Conservation (phyloP, 768 basidiomycete genomes). For the Pisolithus marmoratus region DNA sequence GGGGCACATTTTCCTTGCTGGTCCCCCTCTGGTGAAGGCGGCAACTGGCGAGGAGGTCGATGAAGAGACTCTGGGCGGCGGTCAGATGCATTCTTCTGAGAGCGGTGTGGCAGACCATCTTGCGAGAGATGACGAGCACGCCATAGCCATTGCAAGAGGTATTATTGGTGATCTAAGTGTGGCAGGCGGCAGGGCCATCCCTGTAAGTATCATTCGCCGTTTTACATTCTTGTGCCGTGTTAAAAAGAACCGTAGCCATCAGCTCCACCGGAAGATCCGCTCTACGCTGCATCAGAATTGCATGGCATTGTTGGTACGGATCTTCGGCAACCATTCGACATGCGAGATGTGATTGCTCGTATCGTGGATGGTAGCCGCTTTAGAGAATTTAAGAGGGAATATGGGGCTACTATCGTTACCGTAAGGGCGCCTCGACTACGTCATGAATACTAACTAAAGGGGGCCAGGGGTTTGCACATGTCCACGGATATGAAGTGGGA, state of each 20-base stretch:
- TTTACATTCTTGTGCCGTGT: background rate
- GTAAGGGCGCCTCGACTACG: conserved; percentile 35
- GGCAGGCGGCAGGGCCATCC: conserved; percentile 44
- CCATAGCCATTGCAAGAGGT: conserved; percentile 70
- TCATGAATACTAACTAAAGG: conserved; percentile 3
- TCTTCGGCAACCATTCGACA: conserved; percentile 82
- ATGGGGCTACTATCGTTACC: conserved; percentile 85
- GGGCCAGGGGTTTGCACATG: conserved; percentile 73
- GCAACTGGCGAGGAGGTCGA: conserved; percentile 92
- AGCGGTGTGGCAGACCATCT: conserved; percentile 90
- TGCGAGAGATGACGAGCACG: conserved; percentile 81
- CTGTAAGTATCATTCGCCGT: conserved; percentile 36
- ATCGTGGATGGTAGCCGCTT: conserved; percentile 89
- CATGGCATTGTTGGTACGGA: conserved; percentile 93
- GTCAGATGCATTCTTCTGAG: conserved; percentile 86
- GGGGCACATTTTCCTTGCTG: conserved; percentile 90
- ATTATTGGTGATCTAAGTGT: conserved; percentile 74
- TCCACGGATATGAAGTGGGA: conserved; percentile 87
- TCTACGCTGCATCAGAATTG: conserved; percentile 76
- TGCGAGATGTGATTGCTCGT: conserved; percentile 90
- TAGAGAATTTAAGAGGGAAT: conserved; percentile 95
- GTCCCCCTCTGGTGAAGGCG: conserved; percentile 91
- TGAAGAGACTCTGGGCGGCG: conserved; percentile 88
- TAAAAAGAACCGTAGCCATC: conserved; percentile 41
- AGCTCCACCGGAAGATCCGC: conserved; percentile 58